Base-by-base conservation (phyloP, 495 filamentous ascomycete genomes). In the Aspergillus kassunensis region DNA sequence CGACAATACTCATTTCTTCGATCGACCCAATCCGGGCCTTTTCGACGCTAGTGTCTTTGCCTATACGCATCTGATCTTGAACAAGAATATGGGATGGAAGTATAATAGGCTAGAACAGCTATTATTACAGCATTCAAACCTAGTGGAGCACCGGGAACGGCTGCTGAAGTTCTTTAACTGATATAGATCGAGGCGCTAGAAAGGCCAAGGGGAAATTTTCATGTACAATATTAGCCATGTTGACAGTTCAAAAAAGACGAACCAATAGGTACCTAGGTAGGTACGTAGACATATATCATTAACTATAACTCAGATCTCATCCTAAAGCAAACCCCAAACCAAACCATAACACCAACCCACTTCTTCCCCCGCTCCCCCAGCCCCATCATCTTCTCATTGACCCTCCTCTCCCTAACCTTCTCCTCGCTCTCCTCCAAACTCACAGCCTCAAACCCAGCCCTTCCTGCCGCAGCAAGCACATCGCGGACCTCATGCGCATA, bases 11-110 rank as follows among this genome's bases (percentile, higher is more conserved):
- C 87, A 85, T 72, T 91, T 90, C 65, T 89, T 89, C 67, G 78
- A 73, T 4, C 72, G 70, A 3, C 61, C 69, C 9, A 73, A 69
- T 21, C 90, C 93, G 2, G 80, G 82, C 0, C 59, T 91, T 11
- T 89, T 98, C 57, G 93, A 98, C 67, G 90, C 91, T 21, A 81
- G 77, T 49, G 81, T 97, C 19, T 97, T 96, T 72, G 85, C 88
- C 20, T 98, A 96, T 67, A 90, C 89, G n/a, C 80, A 92, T 64
- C 64, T 96, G 16, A 76, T 97, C 25, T 62, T 95, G 53, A 80
- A 86, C 55, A 70, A 79, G 8, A 58, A 54, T 3, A 63, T 86
- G 57, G 77, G 68, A 4, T 90, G 85, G 87, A 76, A 71, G 53
- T 70, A 74, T 25, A 73, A 72, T 40, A 55, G 69, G 31, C 51